Base-by-base conservation (phyloP, 2,329 filamentous ascomycete species). In the Thyridium curvatum region DNA sequence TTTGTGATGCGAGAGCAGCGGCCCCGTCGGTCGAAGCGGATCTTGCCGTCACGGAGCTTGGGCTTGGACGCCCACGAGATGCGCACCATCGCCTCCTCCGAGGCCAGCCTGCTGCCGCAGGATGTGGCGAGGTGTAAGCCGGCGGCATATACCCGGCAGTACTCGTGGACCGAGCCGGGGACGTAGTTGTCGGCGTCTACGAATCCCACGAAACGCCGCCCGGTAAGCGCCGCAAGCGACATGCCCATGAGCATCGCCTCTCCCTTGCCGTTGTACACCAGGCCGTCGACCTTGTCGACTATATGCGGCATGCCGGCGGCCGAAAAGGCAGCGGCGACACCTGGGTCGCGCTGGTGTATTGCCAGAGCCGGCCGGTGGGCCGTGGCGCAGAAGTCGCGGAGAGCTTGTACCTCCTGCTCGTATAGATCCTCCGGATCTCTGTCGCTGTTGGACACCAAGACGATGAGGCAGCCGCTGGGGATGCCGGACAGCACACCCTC, bases 111-210 rank as follows among this genome's bases (percentile, higher is more conserved):
- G 21, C 21, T 26, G 6, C 6, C 6, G 6, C 6, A 26, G 6
- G 21, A 26, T 17, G 14, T 9, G 10, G 49, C 48, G 29, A 55
- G 47, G 39, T 53, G 47, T 8, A 60, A 52, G 7, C 54, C 57
- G 15, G 55, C 50, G 9, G 56, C 56, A 40, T 52, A 60, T 28
- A 47, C 52, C 30, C 47, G 45, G 46, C 55, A 59, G 48, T 60
- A 60, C 40, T 60, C 57, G 32, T 46, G 41, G 15, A 59, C 52
- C 6, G 55, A 52, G 3, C 50, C 49, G 1, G 55, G 47, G 15
- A 55, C 41, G 29, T 50, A 48, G 46, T 56, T 58, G 47, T 60
- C 57, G 12, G 57, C 55, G 40, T 60, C 57, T 32, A 60, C 45
- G 39, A 57, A 60, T 21, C 56, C 56, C 33, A 60, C 47, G 36